A percentile compares a stretch with the other conserved stretches of the same genome.
Evolutionary conservation across 2,329 filamentous ascomycete species (phyloP).

Genomic region (Ramularia endophylla): DNA sequence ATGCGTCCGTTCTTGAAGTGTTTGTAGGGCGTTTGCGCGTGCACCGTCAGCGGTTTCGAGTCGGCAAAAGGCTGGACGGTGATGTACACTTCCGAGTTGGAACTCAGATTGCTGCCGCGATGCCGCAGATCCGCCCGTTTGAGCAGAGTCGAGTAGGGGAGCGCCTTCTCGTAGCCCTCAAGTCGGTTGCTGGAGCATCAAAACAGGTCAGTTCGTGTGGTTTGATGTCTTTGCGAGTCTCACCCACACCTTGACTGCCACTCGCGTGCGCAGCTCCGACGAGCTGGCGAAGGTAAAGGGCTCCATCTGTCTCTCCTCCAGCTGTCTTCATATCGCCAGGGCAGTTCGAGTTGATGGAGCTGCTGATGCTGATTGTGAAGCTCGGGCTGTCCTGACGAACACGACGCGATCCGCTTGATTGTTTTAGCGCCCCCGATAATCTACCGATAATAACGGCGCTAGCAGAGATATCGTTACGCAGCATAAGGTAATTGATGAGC

Average conservation of each 20-base stretch:
- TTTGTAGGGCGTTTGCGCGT: slow-evolving; percentile 88
- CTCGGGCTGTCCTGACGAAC: too few relatives aligned
- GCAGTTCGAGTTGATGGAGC: too few relatives aligned
- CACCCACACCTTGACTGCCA: slow-evolving; percentile 58
- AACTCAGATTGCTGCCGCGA: slow-evolving; percentile 76
- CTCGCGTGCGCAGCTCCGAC: slow-evolving; percentile 69
- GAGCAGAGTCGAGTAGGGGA: slow-evolving; percentile 72
- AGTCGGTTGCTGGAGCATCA: slow-evolving; percentile 53
- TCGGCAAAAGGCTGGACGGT: slow-evolving; percentile 93
- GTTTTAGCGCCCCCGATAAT: too few relatives aligned
- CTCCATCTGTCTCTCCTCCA: slow-evolving; percentile 76
- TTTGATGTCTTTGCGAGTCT: neutral
- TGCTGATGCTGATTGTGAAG: too few relatives aligned
- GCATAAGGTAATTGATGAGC: too few relatives aligned
- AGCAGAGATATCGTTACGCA: too few relatives aligned
- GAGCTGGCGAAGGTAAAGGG: slow-evolving; percentile 94
- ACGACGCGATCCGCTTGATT: too few relatives aligned
- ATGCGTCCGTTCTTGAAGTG: slow-evolving; percentile 67
- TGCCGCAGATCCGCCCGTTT: slow-evolving; percentile 75
- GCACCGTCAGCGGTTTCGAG: slow-evolving; percentile 88
- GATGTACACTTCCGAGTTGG: slow-evolving; percentile 83
- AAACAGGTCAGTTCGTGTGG: slow-evolving; percentile 18
- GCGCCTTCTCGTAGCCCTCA: slow-evolving; percentile 69
- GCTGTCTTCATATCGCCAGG: too few relatives aligned
- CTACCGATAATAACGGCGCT: too few relatives aligned